Conservation (phyloP, 148 eudicot species). For the Arbutus unedo region DNA sequence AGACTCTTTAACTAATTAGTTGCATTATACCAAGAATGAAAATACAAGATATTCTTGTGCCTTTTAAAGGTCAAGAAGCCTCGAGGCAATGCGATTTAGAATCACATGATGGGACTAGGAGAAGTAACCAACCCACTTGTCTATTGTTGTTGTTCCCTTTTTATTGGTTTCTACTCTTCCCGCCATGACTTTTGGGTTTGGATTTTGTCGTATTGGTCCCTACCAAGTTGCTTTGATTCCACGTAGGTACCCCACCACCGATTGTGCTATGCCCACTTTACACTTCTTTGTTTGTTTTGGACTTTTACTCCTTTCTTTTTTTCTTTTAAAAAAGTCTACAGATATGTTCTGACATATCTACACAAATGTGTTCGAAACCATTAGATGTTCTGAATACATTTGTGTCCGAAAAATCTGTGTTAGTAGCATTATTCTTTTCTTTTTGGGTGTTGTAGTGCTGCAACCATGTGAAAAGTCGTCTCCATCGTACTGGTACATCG, state of each 20-base stretch:
- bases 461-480: background rate
- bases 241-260: slow-evolving; percentile 1
- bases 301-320: background rate
- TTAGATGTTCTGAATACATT: no score
- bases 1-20: no score
- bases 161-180: background rate
- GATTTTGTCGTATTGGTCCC: background rate
- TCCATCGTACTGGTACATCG: no score
- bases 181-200: background rate
- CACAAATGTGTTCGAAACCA: no score
- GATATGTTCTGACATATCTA: no score
- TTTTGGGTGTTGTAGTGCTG: background rate
- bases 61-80: no score
- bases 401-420: no score
- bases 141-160: background rate
- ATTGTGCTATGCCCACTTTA: background rate
- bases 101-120: background rate
- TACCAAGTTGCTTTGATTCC: slow-evolving; percentile 7
- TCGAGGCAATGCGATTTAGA: background rate
- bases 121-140: background rate
- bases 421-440: background rate
- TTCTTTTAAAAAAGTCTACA: background rate
- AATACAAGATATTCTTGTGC: no score
- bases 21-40: no score
- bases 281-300: background rate